Evolutionary conservation across 2,329 filamentous ascomycete genomes (phyloP).

Genomic region (Sporothrix sp.): DNA sequence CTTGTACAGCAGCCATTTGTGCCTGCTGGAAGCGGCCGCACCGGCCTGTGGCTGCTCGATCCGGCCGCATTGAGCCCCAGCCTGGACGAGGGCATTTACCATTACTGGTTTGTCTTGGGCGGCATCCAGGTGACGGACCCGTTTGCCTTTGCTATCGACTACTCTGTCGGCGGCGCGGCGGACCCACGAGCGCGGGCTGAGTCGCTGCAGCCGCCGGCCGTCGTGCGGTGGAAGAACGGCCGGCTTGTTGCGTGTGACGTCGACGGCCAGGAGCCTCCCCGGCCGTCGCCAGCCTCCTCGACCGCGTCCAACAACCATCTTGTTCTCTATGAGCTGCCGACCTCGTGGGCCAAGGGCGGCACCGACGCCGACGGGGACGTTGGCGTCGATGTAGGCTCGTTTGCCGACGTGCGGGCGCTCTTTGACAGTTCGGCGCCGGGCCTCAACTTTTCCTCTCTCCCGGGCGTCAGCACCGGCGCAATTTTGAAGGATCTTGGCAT

Average conservation of each 20-base stretch:
- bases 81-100: constrained; percentile 16
- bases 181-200: constrained; percentile 6
- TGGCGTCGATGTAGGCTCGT: constrained; percentile 19
- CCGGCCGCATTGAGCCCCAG: constrained; percentile 8
- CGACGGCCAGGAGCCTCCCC: constrained; percentile 14
- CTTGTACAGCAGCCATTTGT: constrained; percentile 24
- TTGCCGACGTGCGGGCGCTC: constrained; percentile 19
- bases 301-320: constrained; percentile 20
- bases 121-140: constrained; percentile 18
- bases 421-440: constrained; percentile 13
- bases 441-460: constrained; percentile 12
- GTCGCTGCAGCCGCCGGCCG: constrained; percentile 17
- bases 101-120: constrained; percentile 20
- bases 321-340: constrained; percentile 21
- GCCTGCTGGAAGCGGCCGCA: constrained; percentile 30
- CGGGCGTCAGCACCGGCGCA: constrained; percentile 8
- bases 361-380: constrained; percentile 8
- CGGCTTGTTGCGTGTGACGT: constrained; percentile 18
- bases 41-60: constrained; percentile 34
- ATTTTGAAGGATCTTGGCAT: constrained; percentile 20
- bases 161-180: constrained; percentile 8
- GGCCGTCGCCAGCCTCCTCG: not conserved
- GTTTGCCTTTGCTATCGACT: constrained; percentile 20
- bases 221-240: constrained; percentile 17
- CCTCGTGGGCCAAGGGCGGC: constrained; percentile 18